Base-by-base conservation (phyloP, 192 early-diverging fungal species). In the Coemansia umbellata region DNA sequence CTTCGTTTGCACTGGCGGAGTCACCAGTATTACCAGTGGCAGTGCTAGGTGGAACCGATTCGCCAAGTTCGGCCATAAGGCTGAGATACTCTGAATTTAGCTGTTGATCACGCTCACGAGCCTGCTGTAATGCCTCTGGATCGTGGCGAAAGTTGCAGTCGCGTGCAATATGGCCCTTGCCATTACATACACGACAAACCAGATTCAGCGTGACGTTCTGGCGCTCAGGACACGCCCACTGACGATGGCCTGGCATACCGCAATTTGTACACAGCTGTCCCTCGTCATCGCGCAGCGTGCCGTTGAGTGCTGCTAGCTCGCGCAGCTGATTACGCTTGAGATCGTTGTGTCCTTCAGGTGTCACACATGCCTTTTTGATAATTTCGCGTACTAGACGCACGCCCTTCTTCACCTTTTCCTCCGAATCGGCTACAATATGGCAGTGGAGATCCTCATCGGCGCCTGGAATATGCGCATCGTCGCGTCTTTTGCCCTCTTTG, bases 261-360 rank as follows among this genome's bases (percentile, higher is more conserved):
- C 96, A 98, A 70, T 97, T 97, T 43, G 82, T 80, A 65, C 96
- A 98, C 2, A 88, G 88, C 66, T 95, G 91, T 47, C 86, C 88
- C 72, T 95, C 93, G 59, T 97, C 94, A 54, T 97, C 94, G 31
- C 96, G 80, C 33, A 98, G 68, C 4, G 96, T 98, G 53, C 96
- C 96, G 66, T 98, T 98, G 36, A 98, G 72, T 15, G 88, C 87
- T 3, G 96, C 96, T 57, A 98, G 74, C 59, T 95, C 92, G 44
- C 96, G 85, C 54, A 98, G 69, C 73, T 98, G 96, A 74, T 86
- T 86, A 49, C 92, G 82, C 68, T 98, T 98, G 35, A 95, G 69
- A 61, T 95, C 91, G 64, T 98, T 98, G 53, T 95, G 90, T 8
- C 88, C 91, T 57, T 98, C 96, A 5, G 96, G 96, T 11, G 86